A percentile compares a stretch with the other conserved stretches of the same genome.
Conservation (phyloP, 441 rosid species). For the Gossypium schwendimanii region DNA sequence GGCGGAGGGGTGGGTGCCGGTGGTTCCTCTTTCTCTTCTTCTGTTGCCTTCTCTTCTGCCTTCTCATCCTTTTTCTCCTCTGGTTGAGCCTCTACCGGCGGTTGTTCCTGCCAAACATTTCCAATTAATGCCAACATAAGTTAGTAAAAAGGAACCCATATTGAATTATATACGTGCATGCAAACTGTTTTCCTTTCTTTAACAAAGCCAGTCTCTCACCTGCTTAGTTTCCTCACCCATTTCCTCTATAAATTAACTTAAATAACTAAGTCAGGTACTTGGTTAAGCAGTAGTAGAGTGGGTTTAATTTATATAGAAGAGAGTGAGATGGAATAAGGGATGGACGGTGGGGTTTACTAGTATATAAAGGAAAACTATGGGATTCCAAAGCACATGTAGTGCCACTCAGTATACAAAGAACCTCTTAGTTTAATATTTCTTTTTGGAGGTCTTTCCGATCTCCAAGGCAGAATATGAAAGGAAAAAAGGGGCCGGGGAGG, state of each 20-base stretch:
- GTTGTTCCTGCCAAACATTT: slow-evolving; percentile 21
- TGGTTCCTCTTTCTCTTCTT: slow-evolving; percentile 32
- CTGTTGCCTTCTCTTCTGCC: slow-evolving; percentile 32
- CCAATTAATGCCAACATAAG: neutral
- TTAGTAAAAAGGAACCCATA: neutral
- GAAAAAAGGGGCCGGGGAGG: slow-evolving; percentile 14
- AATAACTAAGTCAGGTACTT: neutral
- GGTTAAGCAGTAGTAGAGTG: neutral
- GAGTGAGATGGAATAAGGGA: slow-evolving; percentile 5
- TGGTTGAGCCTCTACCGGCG: slow-evolving; percentile 20
- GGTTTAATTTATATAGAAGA: slow-evolving; percentile 16
- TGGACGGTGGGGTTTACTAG: slow-evolving; percentile 20
- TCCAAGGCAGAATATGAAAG: neutral
- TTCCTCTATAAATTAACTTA: neutral
- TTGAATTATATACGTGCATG: neutral
- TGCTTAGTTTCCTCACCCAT: slow-evolving; percentile 61
- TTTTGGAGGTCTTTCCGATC: slow-evolving; percentile 10
- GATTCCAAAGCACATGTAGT: slow-evolving; percentile 45
- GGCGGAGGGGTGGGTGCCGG: slow-evolving; percentile 35
- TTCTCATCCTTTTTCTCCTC: slow-evolving; percentile 31
- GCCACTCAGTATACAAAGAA: slow-evolving; percentile 25
- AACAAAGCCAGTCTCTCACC: slow-evolving; percentile 23
- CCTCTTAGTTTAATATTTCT: slow-evolving; percentile 12
- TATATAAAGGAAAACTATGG: slow-evolving; percentile 9
- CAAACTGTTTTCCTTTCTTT: neutral